A percentile compares a stretch with the other conserved stretches of the same genome.
phyloP scores from a whole-genome alignment of 225 moss, liverwort and hornwort genomes.

The Pseudoscleropodium purum region DNA sequence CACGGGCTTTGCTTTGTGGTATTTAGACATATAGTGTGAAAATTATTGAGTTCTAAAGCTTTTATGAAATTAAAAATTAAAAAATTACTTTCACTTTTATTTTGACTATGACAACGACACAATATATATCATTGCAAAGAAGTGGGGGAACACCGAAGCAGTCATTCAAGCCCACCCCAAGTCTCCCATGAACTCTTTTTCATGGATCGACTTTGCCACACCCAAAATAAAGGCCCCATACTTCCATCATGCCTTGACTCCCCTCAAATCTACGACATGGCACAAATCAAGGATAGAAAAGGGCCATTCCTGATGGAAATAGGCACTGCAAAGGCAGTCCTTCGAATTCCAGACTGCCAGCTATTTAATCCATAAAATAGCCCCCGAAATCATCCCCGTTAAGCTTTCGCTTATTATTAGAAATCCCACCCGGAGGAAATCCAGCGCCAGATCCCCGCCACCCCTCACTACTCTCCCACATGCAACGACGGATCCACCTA shows the following conservation, averaged over 20 bases:
- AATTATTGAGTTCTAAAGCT: too few relatives aligned
- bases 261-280: neutral
- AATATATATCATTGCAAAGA: too few relatives aligned
- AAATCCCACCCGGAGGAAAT: neutral
- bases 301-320: neutral
- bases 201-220: neutral
- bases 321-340: neutral
- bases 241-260: neutral
- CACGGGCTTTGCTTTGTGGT: too few relatives aligned
- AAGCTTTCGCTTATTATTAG: neutral
- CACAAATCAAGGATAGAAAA: neutral
- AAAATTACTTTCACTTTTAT: too few relatives aligned
- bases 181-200: neutral
- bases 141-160: too few relatives aligned
- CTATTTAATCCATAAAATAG: neutral
- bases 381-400: neutral
- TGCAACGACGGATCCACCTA: neutral
- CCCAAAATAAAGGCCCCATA: neutral
- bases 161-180: too few relatives aligned
- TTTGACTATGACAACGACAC: too few relatives aligned
- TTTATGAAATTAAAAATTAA: too few relatives aligned
- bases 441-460: neutral
- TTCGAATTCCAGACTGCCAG: neutral
- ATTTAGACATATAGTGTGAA: too few relatives aligned
- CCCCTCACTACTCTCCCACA: neutral